Percentiles rank a stretch among this genome's conserved stretches.
phyloP scores from a whole-genome alignment of 495 filamentous ascomycete species.

The Tuber brumale region DNA sequence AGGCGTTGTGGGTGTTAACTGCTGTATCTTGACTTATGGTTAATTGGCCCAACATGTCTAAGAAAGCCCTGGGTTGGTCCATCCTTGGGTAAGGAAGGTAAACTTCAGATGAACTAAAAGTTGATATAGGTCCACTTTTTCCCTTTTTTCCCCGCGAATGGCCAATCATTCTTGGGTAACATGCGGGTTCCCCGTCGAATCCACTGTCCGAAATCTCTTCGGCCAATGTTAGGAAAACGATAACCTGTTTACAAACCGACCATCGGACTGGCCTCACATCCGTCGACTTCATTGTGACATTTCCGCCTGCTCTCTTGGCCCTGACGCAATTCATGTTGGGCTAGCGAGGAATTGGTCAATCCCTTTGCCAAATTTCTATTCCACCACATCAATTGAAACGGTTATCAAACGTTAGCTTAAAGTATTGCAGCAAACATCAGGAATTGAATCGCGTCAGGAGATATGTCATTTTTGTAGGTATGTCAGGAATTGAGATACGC shows the following conservation, averaged over 20 bases:
- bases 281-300: conserved; percentile 1
- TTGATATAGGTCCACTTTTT: neutral
- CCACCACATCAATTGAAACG: neutral
- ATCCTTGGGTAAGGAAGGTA: neutral
- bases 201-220: neutral
- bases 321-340: neutral
- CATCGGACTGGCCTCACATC: neutral
- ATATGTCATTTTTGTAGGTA: too few relatives aligned
- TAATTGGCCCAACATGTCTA: neutral
- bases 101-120: neutral
- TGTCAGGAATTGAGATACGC: too few relatives aligned
- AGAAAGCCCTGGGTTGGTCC: neutral
- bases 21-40: neutral
- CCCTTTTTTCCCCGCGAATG: neutral
- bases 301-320: neutral
- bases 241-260: neutral
- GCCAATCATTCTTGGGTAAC: neutral
- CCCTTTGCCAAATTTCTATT: neutral
- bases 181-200: neutral
- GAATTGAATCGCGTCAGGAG: too few relatives aligned
- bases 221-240: neutral
- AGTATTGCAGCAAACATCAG: neutral
- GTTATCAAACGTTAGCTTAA: neutral
- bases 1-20: neutral
- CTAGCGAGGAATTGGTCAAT: neutral